phyloP scores from a whole-genome alignment of 2,329 filamentous ascomycete species.

The Aspergillus quadricinctus region DNA sequence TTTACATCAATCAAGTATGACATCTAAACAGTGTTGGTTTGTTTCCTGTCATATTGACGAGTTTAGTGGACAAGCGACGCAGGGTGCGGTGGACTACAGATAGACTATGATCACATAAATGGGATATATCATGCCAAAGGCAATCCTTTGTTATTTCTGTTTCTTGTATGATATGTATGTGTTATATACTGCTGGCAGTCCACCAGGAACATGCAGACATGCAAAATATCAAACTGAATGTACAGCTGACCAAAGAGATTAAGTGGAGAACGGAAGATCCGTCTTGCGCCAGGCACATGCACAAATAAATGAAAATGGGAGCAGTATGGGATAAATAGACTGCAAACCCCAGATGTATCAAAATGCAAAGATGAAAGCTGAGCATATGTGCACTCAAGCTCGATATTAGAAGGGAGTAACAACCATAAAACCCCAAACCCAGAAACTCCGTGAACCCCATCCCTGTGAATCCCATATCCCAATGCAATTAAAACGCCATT shows the following conservation, averaged over 20 bases:
- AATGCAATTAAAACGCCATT: constrained; percentile 18
- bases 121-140: neutral
- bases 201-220: neutral
- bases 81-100: neutral
- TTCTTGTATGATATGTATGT: neutral
- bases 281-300: neutral
- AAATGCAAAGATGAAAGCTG: neutral
- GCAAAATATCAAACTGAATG: constrained; percentile 1
- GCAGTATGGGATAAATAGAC: neutral
- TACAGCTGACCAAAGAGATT: constrained; percentile 6
- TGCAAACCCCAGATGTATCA: neutral
- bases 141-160: neutral
- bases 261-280: neutral
- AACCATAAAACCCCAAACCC: constrained; percentile 9
- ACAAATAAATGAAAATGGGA: neutral
- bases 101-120: neutral
- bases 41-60: neutral
- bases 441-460: constrained; percentile 7
- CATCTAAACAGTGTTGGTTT: neutral
- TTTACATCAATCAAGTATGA: neutral
- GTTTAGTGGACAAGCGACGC: too few relatives aligned
- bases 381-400: neutral
- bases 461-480: constrained; percentile 11
- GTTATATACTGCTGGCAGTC: neutral
- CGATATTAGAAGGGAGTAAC: constrained; percentile 12